phyloP scores from a whole-genome alignment of 2,329 filamentous ascomycete genomes.

The Xenoacremonium recifei region DNA sequence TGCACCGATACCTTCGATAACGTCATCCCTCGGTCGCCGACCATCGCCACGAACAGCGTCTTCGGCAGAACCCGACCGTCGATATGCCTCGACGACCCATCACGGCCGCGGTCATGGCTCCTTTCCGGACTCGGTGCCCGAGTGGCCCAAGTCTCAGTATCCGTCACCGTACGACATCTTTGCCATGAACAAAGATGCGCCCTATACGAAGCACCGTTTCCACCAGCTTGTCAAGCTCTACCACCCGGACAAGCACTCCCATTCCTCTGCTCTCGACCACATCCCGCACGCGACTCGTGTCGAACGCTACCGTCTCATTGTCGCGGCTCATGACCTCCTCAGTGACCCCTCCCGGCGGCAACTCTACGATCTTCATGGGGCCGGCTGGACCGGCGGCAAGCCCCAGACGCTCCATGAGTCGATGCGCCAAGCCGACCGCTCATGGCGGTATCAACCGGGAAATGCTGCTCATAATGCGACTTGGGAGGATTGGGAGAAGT shows the following conservation, averaged over 20 bases:
- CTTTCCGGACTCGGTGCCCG: slow-evolving; percentile 4
- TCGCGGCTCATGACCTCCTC: slow-evolving; percentile 85
- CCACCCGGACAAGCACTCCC: slow-evolving; percentile 72
- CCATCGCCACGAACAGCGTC: slow-evolving; percentile 5
- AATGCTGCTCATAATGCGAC: slow-evolving; percentile 72
- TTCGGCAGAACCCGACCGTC: slow-evolving; percentile 1
- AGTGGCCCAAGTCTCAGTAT: slow-evolving; percentile 47
- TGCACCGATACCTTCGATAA: slow-evolving; percentile 16
- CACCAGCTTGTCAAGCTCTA: slow-evolving; percentile 94
- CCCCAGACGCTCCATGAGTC: slow-evolving; percentile 46
- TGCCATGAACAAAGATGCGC: slow-evolving; percentile 52
- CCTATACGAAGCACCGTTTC: slow-evolving; percentile 81
- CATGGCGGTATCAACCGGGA: slow-evolving; percentile 49
- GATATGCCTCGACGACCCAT: slow-evolving; percentile 22
- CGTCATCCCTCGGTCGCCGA: slow-evolving; percentile 17
- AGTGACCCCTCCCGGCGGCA: slow-evolving; percentile 75
- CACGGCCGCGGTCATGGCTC: slow-evolving; percentile 4
- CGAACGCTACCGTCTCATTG: slow-evolving; percentile 87
- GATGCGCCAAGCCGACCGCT: slow-evolving; percentile 38
- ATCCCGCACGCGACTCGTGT: slow-evolving; percentile 60
- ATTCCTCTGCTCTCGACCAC: slow-evolving; percentile 22
- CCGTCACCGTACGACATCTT: slow-evolving; percentile 94
- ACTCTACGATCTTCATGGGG: slow-evolving; percentile 78
- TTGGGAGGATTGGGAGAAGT: slow-evolving; percentile 96
- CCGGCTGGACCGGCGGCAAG: slow-evolving; percentile 71